Percentiles rank a stretch among this genome's conserved stretches.
Evolutionary conservation across 768 basidiomycete genomes (phyloP).

Genomic region (Boletales sp.): DNA sequence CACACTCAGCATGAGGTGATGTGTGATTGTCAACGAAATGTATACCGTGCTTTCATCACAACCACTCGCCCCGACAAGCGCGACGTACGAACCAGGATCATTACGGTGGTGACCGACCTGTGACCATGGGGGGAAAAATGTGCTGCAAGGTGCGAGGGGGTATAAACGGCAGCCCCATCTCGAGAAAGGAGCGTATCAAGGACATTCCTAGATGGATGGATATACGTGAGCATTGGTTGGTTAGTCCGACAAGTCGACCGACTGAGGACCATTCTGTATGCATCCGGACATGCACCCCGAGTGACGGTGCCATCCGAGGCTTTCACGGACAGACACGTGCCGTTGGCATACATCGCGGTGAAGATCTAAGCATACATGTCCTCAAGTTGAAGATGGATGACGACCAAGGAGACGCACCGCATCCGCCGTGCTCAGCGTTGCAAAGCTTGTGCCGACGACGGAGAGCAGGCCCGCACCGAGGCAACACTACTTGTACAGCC

Average conservation of each 20-base stretch:
- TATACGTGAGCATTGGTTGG: background rate
- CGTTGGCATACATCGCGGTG: slow-evolving; percentile 70
- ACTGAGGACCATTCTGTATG: slow-evolving; percentile 78
- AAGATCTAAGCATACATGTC: slow-evolving; percentile 49
- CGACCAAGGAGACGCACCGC: slow-evolving; percentile 40
- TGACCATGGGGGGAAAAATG: slow-evolving; percentile 82
- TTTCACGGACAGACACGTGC: slow-evolving; percentile 64
- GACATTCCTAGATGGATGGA: slow-evolving; percentile 52
- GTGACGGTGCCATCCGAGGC: slow-evolving; percentile 57
- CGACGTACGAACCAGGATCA: slow-evolving; percentile 78
- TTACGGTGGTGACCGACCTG: slow-evolving; percentile 39
- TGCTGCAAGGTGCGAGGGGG: slow-evolving; percentile 57
- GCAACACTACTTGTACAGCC: slow-evolving; percentile 58
- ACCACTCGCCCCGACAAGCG: slow-evolving; percentile 78
- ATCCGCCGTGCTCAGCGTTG: slow-evolving; percentile 71
- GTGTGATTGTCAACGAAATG: slow-evolving; percentile 19
- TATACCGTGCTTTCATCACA: slow-evolving; percentile 81
- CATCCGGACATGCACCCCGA: slow-evolving; percentile 67
- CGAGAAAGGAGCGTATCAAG: slow-evolving; percentile 72
- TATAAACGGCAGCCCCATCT: slow-evolving; percentile 78
- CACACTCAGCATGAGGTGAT: background rate
- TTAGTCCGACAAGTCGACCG: slow-evolving; percentile 14
- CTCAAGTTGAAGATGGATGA: background rate
- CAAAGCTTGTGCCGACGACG: slow-evolving; percentile 80
- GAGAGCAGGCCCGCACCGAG: slow-evolving; percentile 79